Evolutionary conservation across 495 filamentous ascomycete genomes (phyloP).

Genomic region (Penicillium soppii): DNA sequence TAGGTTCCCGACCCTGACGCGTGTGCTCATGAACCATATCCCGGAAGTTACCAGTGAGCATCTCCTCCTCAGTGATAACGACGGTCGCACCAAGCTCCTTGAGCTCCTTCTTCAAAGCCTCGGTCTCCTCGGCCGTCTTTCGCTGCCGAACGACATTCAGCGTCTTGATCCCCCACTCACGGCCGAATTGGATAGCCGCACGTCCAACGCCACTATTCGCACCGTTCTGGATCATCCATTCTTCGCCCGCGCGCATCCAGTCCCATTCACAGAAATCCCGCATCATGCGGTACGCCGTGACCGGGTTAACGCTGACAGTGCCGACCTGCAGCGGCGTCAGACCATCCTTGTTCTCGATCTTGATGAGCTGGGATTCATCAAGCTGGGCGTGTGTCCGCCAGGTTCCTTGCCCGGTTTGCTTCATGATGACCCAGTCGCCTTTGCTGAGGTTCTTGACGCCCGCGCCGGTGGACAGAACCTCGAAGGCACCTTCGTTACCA

Average conservation of each 20-base stretch:
- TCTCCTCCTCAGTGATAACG: conserved; percentile 76
- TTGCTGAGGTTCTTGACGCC: conserved; percentile 52
- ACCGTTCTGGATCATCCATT: conserved; percentile 96
- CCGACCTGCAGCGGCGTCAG: conserved; percentile 73
- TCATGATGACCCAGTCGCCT: conserved; percentile 94
- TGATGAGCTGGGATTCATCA: conserved; percentile 62
- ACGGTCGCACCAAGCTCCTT: conserved; percentile 69
- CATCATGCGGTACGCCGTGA: conserved; percentile 90
- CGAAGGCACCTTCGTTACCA: conserved; percentile 92
- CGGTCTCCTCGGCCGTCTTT: conserved; percentile 57
- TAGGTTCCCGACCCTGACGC: conserved; percentile 60
- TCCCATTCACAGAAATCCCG: conserved; percentile 70
- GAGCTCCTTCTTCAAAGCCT: conserved; percentile 69
- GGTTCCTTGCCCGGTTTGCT: conserved; percentile 75
- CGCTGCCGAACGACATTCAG: conserved; percentile 82
- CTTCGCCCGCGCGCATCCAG: conserved; percentile 48
- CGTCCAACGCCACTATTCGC: conserved; percentile 91
- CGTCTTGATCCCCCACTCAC: conserved; percentile 79
- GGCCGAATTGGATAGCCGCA: conserved; percentile 80
- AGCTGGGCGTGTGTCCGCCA: conserved; percentile 87
- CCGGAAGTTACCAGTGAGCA: conserved; percentile 64
- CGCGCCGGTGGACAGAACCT: conserved; percentile 67
- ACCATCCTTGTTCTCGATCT: conserved; percentile 63
- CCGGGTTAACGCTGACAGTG: conserved; percentile 87
- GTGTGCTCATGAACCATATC: conserved; percentile 68